phyloP scores from a whole-genome alignment of 1,139 yeast species.

The Candida freyschussii region DNA sequence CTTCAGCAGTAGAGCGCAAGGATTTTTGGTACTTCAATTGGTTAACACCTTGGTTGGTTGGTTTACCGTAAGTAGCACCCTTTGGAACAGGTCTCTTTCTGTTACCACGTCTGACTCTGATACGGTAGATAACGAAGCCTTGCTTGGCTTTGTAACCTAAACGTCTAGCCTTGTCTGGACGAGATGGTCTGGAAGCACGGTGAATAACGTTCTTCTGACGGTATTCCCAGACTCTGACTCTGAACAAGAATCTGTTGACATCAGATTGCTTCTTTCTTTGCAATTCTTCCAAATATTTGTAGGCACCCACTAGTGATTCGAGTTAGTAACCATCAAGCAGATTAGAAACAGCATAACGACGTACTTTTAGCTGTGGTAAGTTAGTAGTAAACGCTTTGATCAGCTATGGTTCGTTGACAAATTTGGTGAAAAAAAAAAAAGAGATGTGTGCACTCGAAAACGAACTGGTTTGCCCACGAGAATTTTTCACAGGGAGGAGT shows the following conservation, averaged over 20 bases:
- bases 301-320: too few species aligned
- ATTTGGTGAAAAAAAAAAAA: too few species aligned
- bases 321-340: neutral
- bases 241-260: conserved; percentile 96
- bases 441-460: too few species aligned
- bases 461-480: too few species aligned
- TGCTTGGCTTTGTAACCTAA: conserved; percentile 99
- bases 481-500: too few species aligned
- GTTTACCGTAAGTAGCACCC: conserved; percentile 99
- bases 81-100: conserved; percentile 99
- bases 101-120: conserved; percentile 99
- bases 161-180: conserved; percentile 99
- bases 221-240: conserved; percentile 99
- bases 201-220: conserved; percentile 98
- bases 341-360: conserved; percentile 3
- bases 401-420: too few species aligned
- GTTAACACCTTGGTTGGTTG: conserved; percentile 99
- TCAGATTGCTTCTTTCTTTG: conserved; percentile 99
- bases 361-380: conserved; percentile 4
- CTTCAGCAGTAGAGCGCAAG: conserved; percentile 97
- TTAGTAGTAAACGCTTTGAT: conserved; percentile 7
- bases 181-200: conserved; percentile 98
- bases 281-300: conserved; percentile 98
- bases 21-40: conserved; percentile 99
- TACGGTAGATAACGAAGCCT: conserved; percentile 97